Evolutionary conservation across 2,329 filamentous ascomycete genomes (phyloP), one percentile per base, ranked within the genome.

Genomic region (Bipolaris gigantea): DNA sequence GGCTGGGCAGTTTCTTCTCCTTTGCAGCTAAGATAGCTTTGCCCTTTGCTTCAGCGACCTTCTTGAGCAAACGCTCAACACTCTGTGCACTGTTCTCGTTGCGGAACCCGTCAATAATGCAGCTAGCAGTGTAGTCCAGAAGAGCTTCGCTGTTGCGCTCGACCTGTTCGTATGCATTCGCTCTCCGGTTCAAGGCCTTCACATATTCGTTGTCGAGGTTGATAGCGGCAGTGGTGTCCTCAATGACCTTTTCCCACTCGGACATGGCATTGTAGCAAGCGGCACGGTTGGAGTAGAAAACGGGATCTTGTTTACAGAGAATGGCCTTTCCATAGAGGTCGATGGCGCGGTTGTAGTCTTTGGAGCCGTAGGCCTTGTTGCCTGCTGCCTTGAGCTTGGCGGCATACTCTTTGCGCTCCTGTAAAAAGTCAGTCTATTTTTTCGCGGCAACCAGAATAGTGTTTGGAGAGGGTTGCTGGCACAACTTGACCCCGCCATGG

Each of bases 251-350:
- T 45, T 95, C 89, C 92, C 93, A 99, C 68, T 96, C 84, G 62
- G 86, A 87, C 72, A 94, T 86, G 63, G 94, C 92, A 74, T 96
- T 97, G 80, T 92, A 95, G 83, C 94, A 99, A 50, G 94, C 94
- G 53, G 94, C 94, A 67, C 94, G 89, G 83, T 99, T 99, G 61
- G 94, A 97, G 83, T 95, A 99, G 83, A 94, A 99, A 74, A 99
- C 92, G 30, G 94, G 92, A 71, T 99, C 94, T 53, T 92, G 89
- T 80, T 94, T 96, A 88, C 94, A 97, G 47, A 97, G 80, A 67
- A 99, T 96, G 46, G 94, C 94, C 79, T 96, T 90, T 63, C 90
- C 90, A 79, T 99, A 99, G 33, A 99, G 86, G 4, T 92, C 89
- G 72, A 99, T 99, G 64, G 94, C 94, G 68, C 85, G 87, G 77